Conservation (phyloP, 768 basidiomycete genomes). For the Suillus tomentosus region DNA sequence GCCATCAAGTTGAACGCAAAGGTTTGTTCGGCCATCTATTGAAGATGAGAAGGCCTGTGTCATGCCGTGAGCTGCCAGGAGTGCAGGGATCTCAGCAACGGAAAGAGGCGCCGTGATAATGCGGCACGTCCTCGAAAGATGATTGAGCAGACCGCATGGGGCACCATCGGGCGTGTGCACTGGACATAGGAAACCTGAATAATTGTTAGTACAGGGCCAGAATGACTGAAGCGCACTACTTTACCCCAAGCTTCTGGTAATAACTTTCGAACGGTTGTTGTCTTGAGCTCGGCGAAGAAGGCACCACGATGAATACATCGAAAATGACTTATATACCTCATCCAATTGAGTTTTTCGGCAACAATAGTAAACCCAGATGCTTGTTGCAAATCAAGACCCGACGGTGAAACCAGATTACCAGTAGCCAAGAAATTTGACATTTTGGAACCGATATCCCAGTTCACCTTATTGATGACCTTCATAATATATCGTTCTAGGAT, state of each 20-base stretch:
- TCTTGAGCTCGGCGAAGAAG: conserved; percentile 98
- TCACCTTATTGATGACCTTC: conserved; percentile 73
- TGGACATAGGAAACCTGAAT: conserved; percentile 90
- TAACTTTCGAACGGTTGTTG: conserved; percentile 94
- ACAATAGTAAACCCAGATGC: conserved; percentile 98
- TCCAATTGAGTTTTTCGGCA: conserved; percentile 98
- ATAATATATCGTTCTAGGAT: conserved; percentile 74
- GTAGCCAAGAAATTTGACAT: conserved; percentile 96
- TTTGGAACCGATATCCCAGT: conserved; percentile 89
- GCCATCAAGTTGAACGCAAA: conserved; percentile 95
- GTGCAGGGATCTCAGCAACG: conserved; percentile 75
- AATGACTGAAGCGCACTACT: conserved; percentile 21
- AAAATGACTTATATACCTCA: conserved; percentile 97
- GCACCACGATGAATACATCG: conserved; percentile 98
- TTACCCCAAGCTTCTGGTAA: conserved; percentile 97
- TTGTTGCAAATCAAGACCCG: conserved; percentile 96
- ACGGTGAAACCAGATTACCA: conserved; percentile 91
- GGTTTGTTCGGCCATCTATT: conserved; percentile 77
- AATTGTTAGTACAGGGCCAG: conserved; percentile 15
- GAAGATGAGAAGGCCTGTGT: conserved; percentile 81
- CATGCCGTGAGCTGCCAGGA: conserved; percentile 91
- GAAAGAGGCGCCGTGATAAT: conserved; percentile 79
- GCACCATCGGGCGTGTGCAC: conserved; percentile 99
- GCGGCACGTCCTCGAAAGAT: conserved; percentile 91
- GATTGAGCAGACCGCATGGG: conserved; percentile 97